Evolutionary conservation across 768 basidiomycete genomes (phyloP).

Genomic region (Kwoniella sp.): DNA sequence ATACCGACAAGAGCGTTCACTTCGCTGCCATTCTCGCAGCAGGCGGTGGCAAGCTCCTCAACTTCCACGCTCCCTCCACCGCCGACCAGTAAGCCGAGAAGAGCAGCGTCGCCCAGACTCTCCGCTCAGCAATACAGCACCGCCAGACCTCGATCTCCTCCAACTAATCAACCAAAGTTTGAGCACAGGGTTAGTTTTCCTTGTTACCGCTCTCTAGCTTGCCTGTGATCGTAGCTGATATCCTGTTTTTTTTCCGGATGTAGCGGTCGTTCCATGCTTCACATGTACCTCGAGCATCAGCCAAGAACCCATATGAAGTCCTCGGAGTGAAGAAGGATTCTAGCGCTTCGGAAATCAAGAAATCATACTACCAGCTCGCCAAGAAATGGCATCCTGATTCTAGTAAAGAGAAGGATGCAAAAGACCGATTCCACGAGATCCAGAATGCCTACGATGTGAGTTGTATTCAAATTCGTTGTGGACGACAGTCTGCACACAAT

Average conservation of each 20-base stretch:
- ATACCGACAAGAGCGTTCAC: slow-evolving; percentile 32
- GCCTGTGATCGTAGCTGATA: no score
- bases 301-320: slow-evolving; percentile 87
- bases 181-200: slow-evolving; percentile 2
- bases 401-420: slow-evolving; percentile 77
- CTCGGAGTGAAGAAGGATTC: slow-evolving; percentile 85
- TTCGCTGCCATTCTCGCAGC: slow-evolving; percentile 23
- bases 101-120: slow-evolving; percentile 17
- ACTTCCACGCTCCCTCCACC: slow-evolving; percentile 25
- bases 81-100: slow-evolving; percentile 7
- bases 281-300: slow-evolving; percentile 59
- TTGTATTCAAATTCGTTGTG: slow-evolving; percentile 14
- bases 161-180: neutral
- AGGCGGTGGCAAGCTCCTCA: slow-evolving; percentile 32
- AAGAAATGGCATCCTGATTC: slow-evolving; percentile 98
- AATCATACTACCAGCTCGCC: slow-evolving; percentile 95
- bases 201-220: neutral
- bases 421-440: slow-evolving; percentile 93
- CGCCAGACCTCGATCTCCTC: slow-evolving; percentile 1
- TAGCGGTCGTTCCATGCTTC: slow-evolving; percentile 80
- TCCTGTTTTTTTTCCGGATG: no score
- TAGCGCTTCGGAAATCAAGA: slow-evolving; percentile 86
- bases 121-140: slow-evolving; percentile 16
- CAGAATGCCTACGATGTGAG: slow-evolving; percentile 95
- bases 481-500: neutral